Evolutionary conservation across 345 rosid genomes (phyloP).

Genomic region (Schrenkiella parvula): DNA sequence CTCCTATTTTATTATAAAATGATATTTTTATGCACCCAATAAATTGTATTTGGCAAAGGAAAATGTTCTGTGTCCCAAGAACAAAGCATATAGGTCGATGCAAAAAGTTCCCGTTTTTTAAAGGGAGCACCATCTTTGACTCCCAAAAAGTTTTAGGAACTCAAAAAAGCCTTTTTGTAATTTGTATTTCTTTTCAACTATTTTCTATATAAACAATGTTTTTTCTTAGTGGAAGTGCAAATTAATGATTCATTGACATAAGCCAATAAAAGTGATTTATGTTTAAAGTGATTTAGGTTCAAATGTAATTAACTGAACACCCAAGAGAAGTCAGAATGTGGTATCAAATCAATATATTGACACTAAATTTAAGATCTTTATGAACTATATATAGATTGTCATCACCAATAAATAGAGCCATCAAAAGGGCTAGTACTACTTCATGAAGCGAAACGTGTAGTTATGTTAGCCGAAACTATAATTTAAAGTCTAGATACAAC

Average conservation of each 20-base stretch:
- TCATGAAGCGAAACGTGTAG: not conserved
- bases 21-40: slow-evolving; percentile 13
- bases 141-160: slow-evolving; percentile 40
- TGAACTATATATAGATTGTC: not conserved
- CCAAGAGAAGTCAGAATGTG: slow-evolving; percentile 15
- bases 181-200: slow-evolving; percentile 8
- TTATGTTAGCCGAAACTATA: not conserved
- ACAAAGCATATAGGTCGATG: slow-evolving; percentile 34
- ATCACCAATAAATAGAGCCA: not conserved
- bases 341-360: not conserved
- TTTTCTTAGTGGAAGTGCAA: not conserved
- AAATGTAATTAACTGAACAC: slow-evolving; percentile 5
- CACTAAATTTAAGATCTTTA: not conserved
- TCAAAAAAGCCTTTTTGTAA: slow-evolving; percentile 31
- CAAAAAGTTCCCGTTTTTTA: slow-evolving; percentile 26
- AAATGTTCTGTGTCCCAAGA: slow-evolving; percentile 34
- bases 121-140: slow-evolving; percentile 36
- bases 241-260: not conserved
- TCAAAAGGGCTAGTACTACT: not conserved
- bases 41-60: slow-evolving; percentile 29
- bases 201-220: not conserved
- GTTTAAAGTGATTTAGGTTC: not conserved
- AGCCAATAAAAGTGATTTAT: not conserved
- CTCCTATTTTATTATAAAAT: slow-evolving; percentile 26
- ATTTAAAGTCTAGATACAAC: not conserved